A percentile compares a stretch with the other conserved stretches of the same genome.
Conservation (phyloP, 768 basidiomycete species). For the Naganishia antarctica region DNA sequence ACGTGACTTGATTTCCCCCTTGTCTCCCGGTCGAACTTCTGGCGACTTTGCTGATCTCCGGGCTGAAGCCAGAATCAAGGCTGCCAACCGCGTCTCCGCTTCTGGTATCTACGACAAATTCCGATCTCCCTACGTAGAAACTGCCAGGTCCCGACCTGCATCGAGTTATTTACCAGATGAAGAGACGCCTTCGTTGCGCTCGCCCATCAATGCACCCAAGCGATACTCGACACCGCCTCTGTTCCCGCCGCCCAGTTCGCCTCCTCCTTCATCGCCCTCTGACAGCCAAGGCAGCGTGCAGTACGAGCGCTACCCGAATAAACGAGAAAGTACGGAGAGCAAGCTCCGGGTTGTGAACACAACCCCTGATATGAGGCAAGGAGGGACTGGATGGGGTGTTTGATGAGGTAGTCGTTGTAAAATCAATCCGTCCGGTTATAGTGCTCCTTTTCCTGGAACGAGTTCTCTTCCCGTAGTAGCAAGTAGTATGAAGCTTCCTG, state of each 20-base stretch:
- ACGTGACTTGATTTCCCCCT: slow-evolving; percentile 12
- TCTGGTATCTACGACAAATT: slow-evolving; percentile 23
- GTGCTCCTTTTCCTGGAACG: too few species aligned
- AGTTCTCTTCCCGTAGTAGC: not conserved
- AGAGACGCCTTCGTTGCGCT: not conserved
- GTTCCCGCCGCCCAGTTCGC: slow-evolving; percentile 18
- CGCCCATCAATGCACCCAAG: not conserved
- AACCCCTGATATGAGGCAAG: not conserved
- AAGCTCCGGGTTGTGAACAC: slow-evolving; percentile 21
- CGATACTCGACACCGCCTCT: slow-evolving; percentile 23
- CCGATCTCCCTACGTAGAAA: slow-evolving; percentile 17
- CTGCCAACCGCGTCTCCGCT: slow-evolving; percentile 14
- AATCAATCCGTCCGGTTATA: not conserved
- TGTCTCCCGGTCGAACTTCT: slow-evolving; percentile 1
- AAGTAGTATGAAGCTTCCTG: too few species aligned
- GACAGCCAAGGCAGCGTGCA: not conserved
- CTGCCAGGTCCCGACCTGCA: not conserved
- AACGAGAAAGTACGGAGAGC: slow-evolving; percentile 2
- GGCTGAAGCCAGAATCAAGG: slow-evolving; percentile 5
- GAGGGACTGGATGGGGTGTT: not conserved
- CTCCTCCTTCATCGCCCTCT: slow-evolving; percentile 2
- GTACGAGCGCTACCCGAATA: slow-evolving; percentile 1
- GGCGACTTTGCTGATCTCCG: slow-evolving; percentile 10
- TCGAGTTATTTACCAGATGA: slow-evolving; percentile 9
- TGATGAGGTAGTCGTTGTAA: not conserved